Evolutionary conservation across 805 yeast genomes (phyloP).

Genomic region (Saturnispora serradocipensis): DNA sequence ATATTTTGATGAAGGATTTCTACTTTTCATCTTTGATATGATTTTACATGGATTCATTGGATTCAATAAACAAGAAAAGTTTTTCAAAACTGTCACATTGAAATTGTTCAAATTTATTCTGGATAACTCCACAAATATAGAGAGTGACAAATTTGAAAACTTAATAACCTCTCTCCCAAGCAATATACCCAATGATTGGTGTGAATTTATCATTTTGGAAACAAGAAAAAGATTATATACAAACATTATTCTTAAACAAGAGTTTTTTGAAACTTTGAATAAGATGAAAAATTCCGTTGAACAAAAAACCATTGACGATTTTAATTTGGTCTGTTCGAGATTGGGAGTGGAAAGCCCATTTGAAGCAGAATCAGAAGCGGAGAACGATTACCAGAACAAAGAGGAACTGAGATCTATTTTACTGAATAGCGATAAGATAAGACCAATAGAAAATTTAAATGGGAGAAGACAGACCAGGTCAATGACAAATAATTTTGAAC

Average conservation of each 20-base stretch:
- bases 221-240: neutral
- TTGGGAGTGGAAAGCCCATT: neutral
- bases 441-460: neutral
- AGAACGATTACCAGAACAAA: neutral
- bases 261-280: neutral
- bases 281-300: neutral
- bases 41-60: conserved; percentile 4
- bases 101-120: conserved; percentile 1
- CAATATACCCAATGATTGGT: conserved; percentile 6
- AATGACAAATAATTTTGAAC: neutral
- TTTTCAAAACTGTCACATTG: neutral
- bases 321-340: neutral
- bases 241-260: neutral
- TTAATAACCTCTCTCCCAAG: conserved; percentile 3
- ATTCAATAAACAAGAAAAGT: conserved; percentile 2
- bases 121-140: neutral
- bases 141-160: neutral
- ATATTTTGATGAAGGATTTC: conserved; percentile 5
- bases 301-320: neutral
- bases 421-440: neutral
- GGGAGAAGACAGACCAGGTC: conserved; percentile 5
- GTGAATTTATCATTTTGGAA: neutral
- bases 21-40: conserved; percentile 5
- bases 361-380: neutral
- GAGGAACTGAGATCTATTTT: neutral